These are phyloP conservation scores for Kurtzmaniella cleridarum DNA, from an alignment of 805 yeast species.

Conservation along the genomic window DNA sequence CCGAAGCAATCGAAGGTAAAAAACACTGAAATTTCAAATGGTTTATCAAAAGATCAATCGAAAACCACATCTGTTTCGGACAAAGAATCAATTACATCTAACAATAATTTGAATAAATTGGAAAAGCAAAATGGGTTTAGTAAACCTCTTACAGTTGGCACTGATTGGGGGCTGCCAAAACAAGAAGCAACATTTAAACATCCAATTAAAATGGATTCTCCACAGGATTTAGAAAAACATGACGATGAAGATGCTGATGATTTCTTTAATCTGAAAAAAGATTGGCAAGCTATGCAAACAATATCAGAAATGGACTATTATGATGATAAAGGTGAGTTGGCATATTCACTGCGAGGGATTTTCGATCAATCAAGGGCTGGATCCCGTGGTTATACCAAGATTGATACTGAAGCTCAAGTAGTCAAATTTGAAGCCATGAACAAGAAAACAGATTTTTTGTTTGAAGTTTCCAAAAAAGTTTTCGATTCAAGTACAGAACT, in stretches of 20 bases:
- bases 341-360: constrained; percentile 28
- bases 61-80: no score
- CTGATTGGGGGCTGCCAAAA: constrained; percentile 3
- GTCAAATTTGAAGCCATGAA: constrained; percentile 55
- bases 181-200: constrained; percentile 1
- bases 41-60: no score
- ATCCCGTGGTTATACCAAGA: constrained; percentile 77
- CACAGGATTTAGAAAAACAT: background rate
- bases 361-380: constrained; percentile 35
- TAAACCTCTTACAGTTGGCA: background rate
- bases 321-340: constrained; percentile 70
- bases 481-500: constrained; percentile 10
- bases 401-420: constrained; percentile 82
- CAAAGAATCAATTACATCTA: no score
- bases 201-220: constrained; percentile 1
- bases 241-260: constrained; percentile 19
- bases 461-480: constrained; percentile 20
- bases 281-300: constrained; percentile 86
- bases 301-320: constrained; percentile 73
- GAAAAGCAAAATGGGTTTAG: background rate
- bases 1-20: no score
- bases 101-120: no score
- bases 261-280: constrained; percentile 36
- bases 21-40: no score
- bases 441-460: constrained; percentile 48